Percentiles rank a stretch among this genome's conserved stretches.
Conservation (phyloP, 805 yeast species). For the Candida hungchunana region DNA sequence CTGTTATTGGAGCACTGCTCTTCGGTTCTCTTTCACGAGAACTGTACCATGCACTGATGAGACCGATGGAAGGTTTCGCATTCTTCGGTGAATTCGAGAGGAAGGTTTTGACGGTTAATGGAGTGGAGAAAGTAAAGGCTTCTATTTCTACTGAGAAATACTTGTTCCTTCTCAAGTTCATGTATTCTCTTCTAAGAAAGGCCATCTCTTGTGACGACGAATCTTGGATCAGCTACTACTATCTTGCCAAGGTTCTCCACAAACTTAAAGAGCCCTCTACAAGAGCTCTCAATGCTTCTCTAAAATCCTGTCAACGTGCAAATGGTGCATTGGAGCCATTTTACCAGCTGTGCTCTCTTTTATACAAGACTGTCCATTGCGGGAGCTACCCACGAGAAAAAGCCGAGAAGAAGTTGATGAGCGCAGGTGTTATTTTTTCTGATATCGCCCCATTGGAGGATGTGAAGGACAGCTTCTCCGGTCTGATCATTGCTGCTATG, state of each 20-base stretch:
- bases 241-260: constrained; percentile 52
- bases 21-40: constrained; percentile 56
- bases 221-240: constrained; percentile 62
- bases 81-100: constrained; percentile 31
- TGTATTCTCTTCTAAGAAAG: constrained; percentile 40
- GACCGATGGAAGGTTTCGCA: constrained; percentile 63
- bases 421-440: constrained; percentile 25
- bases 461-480: constrained; percentile 17
- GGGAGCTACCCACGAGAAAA: constrained; percentile 31
- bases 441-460: constrained; percentile 20
- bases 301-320: constrained; percentile 40
- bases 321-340: constrained; percentile 66
- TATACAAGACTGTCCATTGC: constrained; percentile 49
- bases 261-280: constrained; percentile 39
- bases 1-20: constrained; percentile 35
- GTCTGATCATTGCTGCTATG: constrained; percentile 45
- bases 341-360: constrained; percentile 53
- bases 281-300: constrained; percentile 37
- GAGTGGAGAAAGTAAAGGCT: constrained; percentile 1
- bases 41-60: constrained; percentile 38
- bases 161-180: constrained; percentile 28
- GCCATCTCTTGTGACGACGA: constrained; percentile 40
- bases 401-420: constrained; percentile 38
- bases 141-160: constrained; percentile 5
- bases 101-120: constrained; percentile 22